Base-by-base conservation (phyloP, 352 stramenopile species). In the Phytophthora syringae region DNA sequence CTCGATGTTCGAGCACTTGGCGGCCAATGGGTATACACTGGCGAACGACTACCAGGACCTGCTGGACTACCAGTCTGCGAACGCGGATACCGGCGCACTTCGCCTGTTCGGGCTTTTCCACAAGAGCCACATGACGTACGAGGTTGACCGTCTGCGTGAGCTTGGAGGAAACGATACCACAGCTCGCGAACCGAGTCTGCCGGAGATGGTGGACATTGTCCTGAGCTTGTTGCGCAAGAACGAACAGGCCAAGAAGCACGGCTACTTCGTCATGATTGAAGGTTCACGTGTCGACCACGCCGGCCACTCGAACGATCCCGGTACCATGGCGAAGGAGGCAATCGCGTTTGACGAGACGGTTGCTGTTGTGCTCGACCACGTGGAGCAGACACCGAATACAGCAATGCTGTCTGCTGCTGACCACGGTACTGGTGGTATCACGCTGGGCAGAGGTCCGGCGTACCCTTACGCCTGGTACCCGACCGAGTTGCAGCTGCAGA, bases 211-310 rank as follows among this genome's bases (percentile, higher is more conserved):
- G 12, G 78, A 91, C 45, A 70, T 77, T 45, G 72, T 89, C 22
- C 60, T 91, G 5, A 67, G 60, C 60, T 70, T 89, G 39, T 60
- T 91, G 40, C 86, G 86, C 64, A 88, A 82, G 71, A 91, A 91
- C 62, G 76, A 75, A 20, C 70, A 74, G 43, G 82, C 82, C 21
- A 83, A 88, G 65, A 89, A 91, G 65, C 72, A 91, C 58, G 82
- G 82, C 44, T 91, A 86, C 74, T 91, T 91, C 43, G 36, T 91
- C 37, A 86, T 91, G 79, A 89, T 91, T 20, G 82, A 91, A 53
- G 79, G 82, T 6, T 91, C 82, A 15, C 80, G 82, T 30, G 76
- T 91, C 4, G 82, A 91, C 54, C 80, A 88, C 61, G 82, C 82
- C 1, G 79, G 78, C 7, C 82, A 91, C 69, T 83, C 76, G 13